Evolutionary conservation across 2,329 filamentous ascomycete species (phyloP).

Genomic region (Aspergillus versicolor): DNA sequence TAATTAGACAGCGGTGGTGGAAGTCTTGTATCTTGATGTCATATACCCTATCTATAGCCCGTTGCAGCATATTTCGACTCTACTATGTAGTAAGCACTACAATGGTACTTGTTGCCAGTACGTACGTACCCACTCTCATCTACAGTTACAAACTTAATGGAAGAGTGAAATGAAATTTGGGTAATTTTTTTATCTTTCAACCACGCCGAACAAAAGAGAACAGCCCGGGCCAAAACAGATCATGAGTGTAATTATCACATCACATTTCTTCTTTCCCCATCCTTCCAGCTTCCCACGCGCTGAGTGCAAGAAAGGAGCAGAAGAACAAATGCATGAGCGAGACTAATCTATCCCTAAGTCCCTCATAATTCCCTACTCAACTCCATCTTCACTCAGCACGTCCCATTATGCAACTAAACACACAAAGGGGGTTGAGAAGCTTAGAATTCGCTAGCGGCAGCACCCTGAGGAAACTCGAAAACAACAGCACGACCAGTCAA

Average conservation of each 20-base stretch:
- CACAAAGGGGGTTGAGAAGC: constrained; percentile 23
- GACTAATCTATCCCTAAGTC: neutral
- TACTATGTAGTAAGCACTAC: neutral
- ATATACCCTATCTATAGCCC: too few species aligned
- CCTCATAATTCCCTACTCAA: neutral
- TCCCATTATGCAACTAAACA: neutral
- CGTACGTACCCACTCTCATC: neutral
- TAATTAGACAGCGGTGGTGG: too few species aligned
- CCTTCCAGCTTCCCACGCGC: neutral
- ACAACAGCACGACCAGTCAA: constrained; percentile 93
- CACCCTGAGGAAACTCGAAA: constrained; percentile 96
- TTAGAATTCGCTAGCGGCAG: constrained; percentile 76
- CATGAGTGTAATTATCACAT: constrained; percentile 27
- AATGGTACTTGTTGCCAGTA: neutral
- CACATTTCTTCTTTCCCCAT: constrained; percentile 12
- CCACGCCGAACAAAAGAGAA: constrained; percentile 21
- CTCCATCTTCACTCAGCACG: neutral
- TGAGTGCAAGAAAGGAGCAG: neutral
- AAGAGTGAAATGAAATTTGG: constrained; percentile 11
- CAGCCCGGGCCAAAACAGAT: constrained; percentile 22
- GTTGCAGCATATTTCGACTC: neutral
- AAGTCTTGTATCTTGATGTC: too few species aligned
- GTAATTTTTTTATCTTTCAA: constrained; percentile 20
- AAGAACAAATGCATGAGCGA: neutral
- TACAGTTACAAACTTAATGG: constrained; percentile 4